Percentiles rank a stretch among this genome's conserved stretches.
Evolutionary conservation across 1,284 basidiomycete genomes (phyloP).

Genomic region (Irpex lacteus): DNA sequence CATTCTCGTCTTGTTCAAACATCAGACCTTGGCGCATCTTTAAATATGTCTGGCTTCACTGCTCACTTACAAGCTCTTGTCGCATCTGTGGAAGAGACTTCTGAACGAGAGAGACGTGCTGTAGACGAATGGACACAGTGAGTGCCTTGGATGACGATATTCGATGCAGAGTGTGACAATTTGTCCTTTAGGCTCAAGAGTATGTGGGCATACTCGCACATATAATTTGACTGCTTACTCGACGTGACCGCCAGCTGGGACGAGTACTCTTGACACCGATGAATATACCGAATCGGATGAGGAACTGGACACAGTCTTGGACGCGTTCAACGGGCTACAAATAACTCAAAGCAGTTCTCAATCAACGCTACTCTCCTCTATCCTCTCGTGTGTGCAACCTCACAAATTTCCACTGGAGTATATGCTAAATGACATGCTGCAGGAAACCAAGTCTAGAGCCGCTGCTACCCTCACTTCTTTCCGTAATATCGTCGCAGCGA

Average conservation of each 20-base stretch:
- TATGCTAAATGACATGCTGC: slow-evolving; percentile 1
- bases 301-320: slow-evolving; percentile 26
- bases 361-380: slow-evolving; percentile 21
- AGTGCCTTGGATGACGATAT: slow-evolving; percentile 1
- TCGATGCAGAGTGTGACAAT: neutral
- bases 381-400: slow-evolving; percentile 32
- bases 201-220: neutral
- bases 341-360: neutral
- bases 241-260: neutral
- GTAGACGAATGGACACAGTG: slow-evolving; percentile 37
- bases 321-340: slow-evolving; percentile 13
- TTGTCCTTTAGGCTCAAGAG: neutral
- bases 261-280: slow-evolving; percentile 3
- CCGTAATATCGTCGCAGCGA: slow-evolving; percentile 31
- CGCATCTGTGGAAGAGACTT: slow-evolving; percentile 25
- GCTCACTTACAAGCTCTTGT: slow-evolving; percentile 31
- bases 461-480: slow-evolving; percentile 27
- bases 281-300: slow-evolving; percentile 13
- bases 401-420: slow-evolving; percentile 10
- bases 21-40: neutral
- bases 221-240: neutral
- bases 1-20: neutral
- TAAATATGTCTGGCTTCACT: slow-evolving; percentile 15
- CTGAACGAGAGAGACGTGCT: slow-evolving; percentile 28
- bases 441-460: slow-evolving; percentile 33